phyloP scores from a whole-genome alignment of 2,329 filamentous ascomycete genomes.

The Lachnellula hyalina region DNA sequence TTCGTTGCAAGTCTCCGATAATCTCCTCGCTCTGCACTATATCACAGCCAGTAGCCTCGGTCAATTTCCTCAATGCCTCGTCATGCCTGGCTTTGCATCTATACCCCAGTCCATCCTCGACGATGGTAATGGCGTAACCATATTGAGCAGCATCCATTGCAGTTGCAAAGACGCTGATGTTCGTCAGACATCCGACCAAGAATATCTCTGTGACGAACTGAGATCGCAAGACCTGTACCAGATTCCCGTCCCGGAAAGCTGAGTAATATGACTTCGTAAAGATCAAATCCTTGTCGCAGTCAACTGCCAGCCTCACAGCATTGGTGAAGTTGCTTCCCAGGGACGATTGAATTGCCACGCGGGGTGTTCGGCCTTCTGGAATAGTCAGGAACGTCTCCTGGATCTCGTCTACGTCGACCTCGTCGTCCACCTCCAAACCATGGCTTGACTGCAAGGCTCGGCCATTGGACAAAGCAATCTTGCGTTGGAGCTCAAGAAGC shows the following conservation, averaged over 20 bases:
- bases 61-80: conserved; percentile 28
- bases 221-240: conserved; percentile 75
- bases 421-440: conserved; percentile 13
- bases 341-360: conserved; percentile 42
- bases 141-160: conserved; percentile 85
- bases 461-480: conserved; percentile 12
- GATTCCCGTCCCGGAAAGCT: conserved; percentile 68
- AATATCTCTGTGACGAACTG: conserved; percentile 85
- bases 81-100: conserved; percentile 62
- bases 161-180: conserved; percentile 85
- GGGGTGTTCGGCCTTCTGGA: conserved; percentile 23
- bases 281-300: conserved; percentile 40
- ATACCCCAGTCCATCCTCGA: conserved; percentile 86
- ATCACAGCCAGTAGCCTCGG: conserved; percentile 30
- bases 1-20: conserved; percentile 20
- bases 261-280: conserved; percentile 77
- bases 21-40: conserved; percentile 27
- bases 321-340: conserved; percentile 42
- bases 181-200: conserved; percentile 80
- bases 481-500: conserved; percentile 12
- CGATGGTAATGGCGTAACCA: conserved; percentile 77
- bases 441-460: background rate
- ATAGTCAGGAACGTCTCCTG: conserved; percentile 28
- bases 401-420: conserved; percentile 12
- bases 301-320: conserved; percentile 39